These are phyloP conservation scores for Auriscalpium microsporum DNA, from an alignment of 768 basidiomycete species.

Conservation along the genomic window DNA sequence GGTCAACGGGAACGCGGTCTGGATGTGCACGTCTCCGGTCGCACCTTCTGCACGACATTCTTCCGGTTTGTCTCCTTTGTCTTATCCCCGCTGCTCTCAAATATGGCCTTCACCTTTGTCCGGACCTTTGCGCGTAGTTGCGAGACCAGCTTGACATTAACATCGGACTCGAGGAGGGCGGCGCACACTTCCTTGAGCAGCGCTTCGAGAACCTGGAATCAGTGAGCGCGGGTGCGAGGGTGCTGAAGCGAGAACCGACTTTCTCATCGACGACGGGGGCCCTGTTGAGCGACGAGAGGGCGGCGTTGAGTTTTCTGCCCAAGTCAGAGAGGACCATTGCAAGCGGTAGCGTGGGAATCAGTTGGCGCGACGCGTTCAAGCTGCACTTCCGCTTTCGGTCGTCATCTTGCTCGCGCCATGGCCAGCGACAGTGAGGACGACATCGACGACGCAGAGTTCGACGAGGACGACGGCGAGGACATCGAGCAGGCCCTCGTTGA, in stretches of 20 bases:
- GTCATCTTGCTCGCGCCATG: conserved; percentile 35
- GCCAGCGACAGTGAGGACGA: conserved; percentile 43
- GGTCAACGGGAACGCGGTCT: background rate
- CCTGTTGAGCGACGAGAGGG: conserved; percentile 81
- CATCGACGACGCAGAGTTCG: conserved; percentile 38
- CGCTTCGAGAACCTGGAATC: conserved; percentile 76
- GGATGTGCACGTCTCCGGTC: conserved; percentile 3
- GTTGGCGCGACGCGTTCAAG: background rate
- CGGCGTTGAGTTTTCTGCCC: conserved; percentile 88
- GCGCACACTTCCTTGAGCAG: conserved; percentile 92
- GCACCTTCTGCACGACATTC: conserved; percentile 86
- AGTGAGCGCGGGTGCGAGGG: too few species aligned
- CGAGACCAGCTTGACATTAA: conserved; percentile 94
- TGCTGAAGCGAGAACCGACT: conserved; percentile 32
- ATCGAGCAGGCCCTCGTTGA: conserved; percentile 38
- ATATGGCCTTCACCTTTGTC: conserved; percentile 72
- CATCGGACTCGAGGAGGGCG: conserved; percentile 91
- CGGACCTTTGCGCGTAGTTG: conserved; percentile 85
- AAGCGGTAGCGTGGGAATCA: conserved; percentile 11
- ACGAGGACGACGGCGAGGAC: conserved; percentile 13
- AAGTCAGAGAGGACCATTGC: conserved; percentile 94
- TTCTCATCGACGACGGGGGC: conserved; percentile 88
- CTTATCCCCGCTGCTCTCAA: conserved; percentile 64
- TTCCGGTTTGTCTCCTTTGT: conserved; percentile 76
- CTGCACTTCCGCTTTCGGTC: background rate